A percentile compares a stretch with the other conserved stretches of the same genome.
Evolutionary conservation across 192 early-diverging fungal genomes (phyloP).

Genomic region (Obelidium mucronatum): DNA sequence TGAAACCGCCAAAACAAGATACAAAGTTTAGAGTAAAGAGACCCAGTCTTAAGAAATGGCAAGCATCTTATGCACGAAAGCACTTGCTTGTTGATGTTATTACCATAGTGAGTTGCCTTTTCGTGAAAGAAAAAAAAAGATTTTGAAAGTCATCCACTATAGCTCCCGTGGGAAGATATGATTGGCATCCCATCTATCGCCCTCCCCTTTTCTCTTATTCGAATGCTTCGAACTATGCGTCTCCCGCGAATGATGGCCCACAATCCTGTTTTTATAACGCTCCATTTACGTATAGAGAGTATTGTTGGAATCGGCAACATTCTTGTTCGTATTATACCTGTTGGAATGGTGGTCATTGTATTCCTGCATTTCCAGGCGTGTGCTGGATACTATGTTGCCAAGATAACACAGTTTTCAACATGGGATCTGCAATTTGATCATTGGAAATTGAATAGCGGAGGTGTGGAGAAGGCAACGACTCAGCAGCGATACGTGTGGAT

Average conservation of each 20-base stretch:
- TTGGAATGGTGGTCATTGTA: conserved; percentile 1
- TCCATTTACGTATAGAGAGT: no score
- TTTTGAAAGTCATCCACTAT: not conserved
- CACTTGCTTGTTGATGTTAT: conserved; percentile 4
- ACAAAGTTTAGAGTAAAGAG: not conserved
- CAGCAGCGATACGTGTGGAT: conserved; percentile 11
- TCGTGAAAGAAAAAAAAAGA: not conserved
- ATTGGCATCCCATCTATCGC: not conserved
- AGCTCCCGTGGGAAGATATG: not conserved
- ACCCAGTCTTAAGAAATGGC: not conserved
- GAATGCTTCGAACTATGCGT: no score
- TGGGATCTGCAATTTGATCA: conserved; percentile 2
- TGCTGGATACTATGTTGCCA: conserved; percentile 17
- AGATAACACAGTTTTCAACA: not conserved
- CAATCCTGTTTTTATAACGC: no score
- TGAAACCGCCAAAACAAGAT: not conserved
- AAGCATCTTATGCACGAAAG: not conserved
- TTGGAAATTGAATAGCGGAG: not conserved
- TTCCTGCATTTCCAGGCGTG: conserved; percentile 41
- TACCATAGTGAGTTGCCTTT: not conserved
- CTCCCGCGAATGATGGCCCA: no score
- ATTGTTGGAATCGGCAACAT: conserved; percentile 28
- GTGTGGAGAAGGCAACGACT: not conserved
- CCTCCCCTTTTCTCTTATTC: not conserved
- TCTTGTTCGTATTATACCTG: conserved; percentile 1